A percentile compares a stretch with the other conserved stretches of the same genome.
Conservation (phyloP, 2,329 filamentous ascomycete species). For the Colletotrichum sp. region DNA sequence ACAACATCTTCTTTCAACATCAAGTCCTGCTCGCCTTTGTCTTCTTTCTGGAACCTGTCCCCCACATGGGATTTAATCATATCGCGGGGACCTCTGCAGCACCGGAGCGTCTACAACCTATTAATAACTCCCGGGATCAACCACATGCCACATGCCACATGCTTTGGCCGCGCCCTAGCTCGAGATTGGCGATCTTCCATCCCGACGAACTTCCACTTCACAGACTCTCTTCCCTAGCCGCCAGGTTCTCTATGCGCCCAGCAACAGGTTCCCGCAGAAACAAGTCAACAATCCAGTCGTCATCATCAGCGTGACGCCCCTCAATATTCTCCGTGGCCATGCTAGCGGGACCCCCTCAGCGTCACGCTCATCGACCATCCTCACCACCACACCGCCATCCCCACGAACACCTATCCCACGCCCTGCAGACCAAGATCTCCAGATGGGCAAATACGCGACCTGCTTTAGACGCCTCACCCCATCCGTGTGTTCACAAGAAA, state of each 20-base stretch:
- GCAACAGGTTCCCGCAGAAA: neutral
- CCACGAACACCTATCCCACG: neutral
- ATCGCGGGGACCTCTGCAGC: neutral
- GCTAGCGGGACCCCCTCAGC: neutral
- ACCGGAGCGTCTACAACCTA: neutral
- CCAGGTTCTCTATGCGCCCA: constrained; percentile 7
- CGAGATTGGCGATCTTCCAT: neutral
- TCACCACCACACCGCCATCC: neutral
- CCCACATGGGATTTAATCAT: neutral
- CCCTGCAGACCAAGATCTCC: constrained; percentile 1
- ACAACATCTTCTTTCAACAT: neutral
- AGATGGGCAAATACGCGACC: constrained; percentile 8
- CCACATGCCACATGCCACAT: neutral
- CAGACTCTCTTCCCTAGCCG: neutral
- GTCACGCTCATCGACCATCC: constrained; percentile 10
- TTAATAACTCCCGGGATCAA: constrained; percentile 20
- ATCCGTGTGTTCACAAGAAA: constrained; percentile 4
- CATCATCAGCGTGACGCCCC: neutral
- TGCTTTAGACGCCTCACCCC: constrained; percentile 8
- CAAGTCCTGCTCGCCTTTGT: neutral
- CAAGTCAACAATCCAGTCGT: neutral
- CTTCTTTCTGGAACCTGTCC: constrained; percentile 14
- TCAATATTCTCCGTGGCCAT: neutral
- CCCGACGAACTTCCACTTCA: neutral
- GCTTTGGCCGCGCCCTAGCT: neutral